Conservation (phyloP, 768 basidiomycete genomes). For the Boletus edulis region DNA sequence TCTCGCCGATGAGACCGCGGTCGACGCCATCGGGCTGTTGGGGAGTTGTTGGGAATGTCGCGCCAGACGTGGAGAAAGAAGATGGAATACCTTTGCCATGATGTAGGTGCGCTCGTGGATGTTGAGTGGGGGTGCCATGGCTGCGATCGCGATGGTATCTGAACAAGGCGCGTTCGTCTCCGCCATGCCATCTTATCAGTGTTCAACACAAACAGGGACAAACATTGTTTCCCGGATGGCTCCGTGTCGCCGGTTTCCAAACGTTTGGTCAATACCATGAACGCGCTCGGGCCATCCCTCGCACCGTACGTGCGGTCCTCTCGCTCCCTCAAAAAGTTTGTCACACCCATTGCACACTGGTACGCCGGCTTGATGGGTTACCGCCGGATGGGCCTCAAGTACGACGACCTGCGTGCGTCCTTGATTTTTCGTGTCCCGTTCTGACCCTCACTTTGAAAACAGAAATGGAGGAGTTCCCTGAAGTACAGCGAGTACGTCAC, state of each 20-base stretch:
- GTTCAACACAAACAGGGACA: slow-evolving; percentile 39
- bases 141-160: slow-evolving; percentile 46
- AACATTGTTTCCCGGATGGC: slow-evolving; percentile 32
- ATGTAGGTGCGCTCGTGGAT: slow-evolving; percentile 91
- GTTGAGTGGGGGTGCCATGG: slow-evolving; percentile 13
- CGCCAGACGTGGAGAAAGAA: not conserved
- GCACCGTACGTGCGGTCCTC: slow-evolving; percentile 74
- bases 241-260: not conserved
- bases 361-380: slow-evolving; percentile 82
- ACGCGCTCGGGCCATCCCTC: slow-evolving; percentile 66
- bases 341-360: slow-evolving; percentile 80
- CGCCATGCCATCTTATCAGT: slow-evolving; percentile 29
- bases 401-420: slow-evolving; percentile 89
- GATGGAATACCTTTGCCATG: slow-evolving; percentile 86
- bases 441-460: not conserved
- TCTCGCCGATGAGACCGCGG: slow-evolving; percentile 91
- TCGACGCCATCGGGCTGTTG: slow-evolving; percentile 98
- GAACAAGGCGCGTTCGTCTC: not conserved
- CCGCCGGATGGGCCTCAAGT: slow-evolving; percentile 83
- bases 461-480: slow-evolving; percentile 76
- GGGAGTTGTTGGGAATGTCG: too few relatives aligned
- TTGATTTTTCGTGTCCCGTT: not conserved
- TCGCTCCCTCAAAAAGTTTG: slow-evolving; percentile 59
- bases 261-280: slow-evolving; percentile 16
- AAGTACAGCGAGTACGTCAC: slow-evolving; percentile 71